Conservation (phyloP, 768 basidiomycete genomes). For the Suillus occidentalis region DNA sequence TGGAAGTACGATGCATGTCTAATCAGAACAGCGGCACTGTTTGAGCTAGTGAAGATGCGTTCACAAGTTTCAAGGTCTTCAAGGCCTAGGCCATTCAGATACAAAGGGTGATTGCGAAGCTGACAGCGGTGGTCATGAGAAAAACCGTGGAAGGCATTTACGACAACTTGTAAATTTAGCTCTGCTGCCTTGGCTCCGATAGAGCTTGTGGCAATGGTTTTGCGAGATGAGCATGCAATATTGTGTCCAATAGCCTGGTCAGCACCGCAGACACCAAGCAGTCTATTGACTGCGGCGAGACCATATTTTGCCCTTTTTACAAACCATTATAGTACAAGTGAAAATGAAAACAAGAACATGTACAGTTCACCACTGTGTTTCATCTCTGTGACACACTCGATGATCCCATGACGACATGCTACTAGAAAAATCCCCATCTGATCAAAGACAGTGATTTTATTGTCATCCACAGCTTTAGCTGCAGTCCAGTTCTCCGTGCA, state of each 20-base stretch:
- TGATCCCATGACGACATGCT: conserved; percentile 35
- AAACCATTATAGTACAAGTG: background rate
- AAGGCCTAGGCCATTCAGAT: conserved; percentile 15
- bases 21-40: conserved; percentile 11
- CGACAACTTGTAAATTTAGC: conserved; percentile 12
- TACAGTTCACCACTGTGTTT: conserved; percentile 38
- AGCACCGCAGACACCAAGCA: conserved; percentile 22
- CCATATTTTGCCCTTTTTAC: background rate
- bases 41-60: conserved; percentile 15
- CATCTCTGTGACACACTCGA: conserved; percentile 35
- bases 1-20: conserved; percentile 18
- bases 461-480: conserved; percentile 24
- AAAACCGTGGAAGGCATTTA: conserved; percentile 24
- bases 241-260: conserved; percentile 24
- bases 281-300: conserved; percentile 18
- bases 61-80: conserved; percentile 22
- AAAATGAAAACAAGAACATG: conserved; percentile 13
- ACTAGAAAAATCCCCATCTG: conserved; percentile 39
- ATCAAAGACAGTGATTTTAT: conserved; percentile 37
- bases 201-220: conserved; percentile 20
- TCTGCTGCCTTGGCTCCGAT: conserved; percentile 11
- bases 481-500: conserved; percentile 38
- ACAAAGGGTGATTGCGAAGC: conserved; percentile 15
- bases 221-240: conserved; percentile 29
- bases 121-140: conserved; percentile 22